Base-by-base conservation (phyloP, 2,329 filamentous ascomycete genomes). In the Coccinonectria pachysandricola region DNA sequence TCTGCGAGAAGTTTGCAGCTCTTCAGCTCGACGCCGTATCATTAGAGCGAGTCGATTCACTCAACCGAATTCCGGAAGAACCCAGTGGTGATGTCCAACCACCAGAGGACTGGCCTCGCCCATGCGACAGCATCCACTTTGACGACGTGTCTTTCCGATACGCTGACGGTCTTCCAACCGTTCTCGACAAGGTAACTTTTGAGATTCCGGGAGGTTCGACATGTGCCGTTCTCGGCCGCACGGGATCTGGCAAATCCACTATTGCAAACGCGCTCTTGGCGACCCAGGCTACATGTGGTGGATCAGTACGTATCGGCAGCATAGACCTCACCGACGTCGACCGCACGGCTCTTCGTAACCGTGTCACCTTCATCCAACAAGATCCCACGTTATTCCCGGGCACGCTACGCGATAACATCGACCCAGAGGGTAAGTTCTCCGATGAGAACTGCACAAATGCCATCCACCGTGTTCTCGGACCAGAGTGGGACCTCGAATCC, bases 1-100 rank as follows among this genome's bases (percentile, higher is more conserved):
- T 93, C 0, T 94, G 86, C 53, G 74, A 75, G 34, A 71, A 75
- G 31, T 93, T 93, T 43, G 86, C 86, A 3, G 74, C 82, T 45
- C 65, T 94, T 2, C 85, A 94, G 49, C 86, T 94, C 70, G 80
- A 93, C 47, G 93, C 93, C 40, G 85, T 93, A 0, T 87, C 81
- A 0, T 82, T 94, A 0, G 86, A 94, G 54, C 73, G 86, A 20
- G 78, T 94, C 0, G 75, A 91, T 7, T 83, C 91, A 51, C 66
- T 94, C 0, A 64, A 91, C 1, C 71, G 82, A 32, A 68, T 94
- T 0, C 80, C 87, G 10, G 73, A 83, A 47, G 86, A 94, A 49
- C 60, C 73, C 0, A 64, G 60, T 0, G 85, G 84, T 1, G 65
- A 69, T 1, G 53, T 83, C 3, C 56, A 70, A 2, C 84, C 84